These are phyloP conservation scores for Lepidium aucheri DNA, from an alignment of 345 rosid species.

Conservation along the genomic window DNA sequence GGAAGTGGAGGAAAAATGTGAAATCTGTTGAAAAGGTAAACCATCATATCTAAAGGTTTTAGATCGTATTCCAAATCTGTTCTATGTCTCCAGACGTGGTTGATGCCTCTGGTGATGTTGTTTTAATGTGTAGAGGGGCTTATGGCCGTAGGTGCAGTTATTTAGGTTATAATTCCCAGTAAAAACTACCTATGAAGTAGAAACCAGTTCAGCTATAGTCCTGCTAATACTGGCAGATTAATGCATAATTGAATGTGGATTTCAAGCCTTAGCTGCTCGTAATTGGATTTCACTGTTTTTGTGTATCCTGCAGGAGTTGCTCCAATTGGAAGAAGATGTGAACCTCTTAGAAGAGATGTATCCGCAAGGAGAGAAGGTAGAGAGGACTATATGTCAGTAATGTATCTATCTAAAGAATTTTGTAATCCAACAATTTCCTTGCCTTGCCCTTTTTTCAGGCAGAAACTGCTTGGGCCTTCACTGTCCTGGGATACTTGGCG, in stretches of 20 bases:
- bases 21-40: constrained; percentile 85
- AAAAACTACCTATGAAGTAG: neutral
- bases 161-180: neutral
- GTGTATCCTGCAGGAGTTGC: constrained; percentile 58
- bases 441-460: constrained; percentile 44
- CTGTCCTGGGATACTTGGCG: constrained; percentile 88
- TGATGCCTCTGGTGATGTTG: neutral
- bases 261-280: neutral
- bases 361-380: constrained; percentile 95
- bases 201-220: neutral
- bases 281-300: neutral
- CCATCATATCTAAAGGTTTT: neutral
- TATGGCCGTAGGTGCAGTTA: constrained; percentile 1
- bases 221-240: neutral
- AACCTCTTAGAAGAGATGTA: constrained; percentile 90
- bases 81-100: neutral
- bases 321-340: constrained; percentile 91
- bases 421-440: neutral
- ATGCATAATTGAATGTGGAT: neutral
- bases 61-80: neutral
- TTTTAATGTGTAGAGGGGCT: neutral
- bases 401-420: neutral
- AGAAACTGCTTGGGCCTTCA: constrained; percentile 91
- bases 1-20: constrained; percentile 93
- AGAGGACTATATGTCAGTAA: neutral